phyloP scores from a whole-genome alignment of 2,329 filamentous ascomycete species.

The Penicillium sumatraense region DNA sequence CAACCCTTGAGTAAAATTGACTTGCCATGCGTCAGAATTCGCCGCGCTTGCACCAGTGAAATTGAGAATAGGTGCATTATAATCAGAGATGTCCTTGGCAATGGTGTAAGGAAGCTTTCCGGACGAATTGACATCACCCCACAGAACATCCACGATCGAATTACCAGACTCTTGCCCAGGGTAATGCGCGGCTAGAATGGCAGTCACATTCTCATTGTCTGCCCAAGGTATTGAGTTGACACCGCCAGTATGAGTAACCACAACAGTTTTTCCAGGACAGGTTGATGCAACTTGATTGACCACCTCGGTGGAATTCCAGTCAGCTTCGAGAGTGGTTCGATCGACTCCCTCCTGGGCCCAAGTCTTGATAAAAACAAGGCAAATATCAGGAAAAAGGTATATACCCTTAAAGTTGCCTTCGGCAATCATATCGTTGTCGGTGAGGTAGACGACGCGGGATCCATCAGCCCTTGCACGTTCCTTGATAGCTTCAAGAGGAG shows the following conservation, averaged over 20 bases:
- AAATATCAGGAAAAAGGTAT: background rate
- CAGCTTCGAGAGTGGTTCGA: slow-evolving; percentile 59
- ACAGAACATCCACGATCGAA: slow-evolving; percentile 17
- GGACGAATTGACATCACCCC: slow-evolving; percentile 14
- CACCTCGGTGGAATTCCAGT: slow-evolving; percentile 80
- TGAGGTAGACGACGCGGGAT: slow-evolving; percentile 25
- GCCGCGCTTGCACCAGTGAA: slow-evolving; percentile 1
- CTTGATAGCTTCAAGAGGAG: slow-evolving; percentile 35
- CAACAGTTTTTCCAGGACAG: slow-evolving; percentile 82
- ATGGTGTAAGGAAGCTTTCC: slow-evolving; percentile 15
- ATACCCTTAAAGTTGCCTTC: background rate
- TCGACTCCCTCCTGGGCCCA: slow-evolving; percentile 27
- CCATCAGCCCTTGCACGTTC: slow-evolving; percentile 25
- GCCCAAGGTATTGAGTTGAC: slow-evolving; percentile 55
- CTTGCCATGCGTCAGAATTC: slow-evolving; percentile 53
- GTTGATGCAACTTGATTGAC: slow-evolving; percentile 73
- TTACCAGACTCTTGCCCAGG: slow-evolving; percentile 18
- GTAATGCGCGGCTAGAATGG: slow-evolving; percentile 64
- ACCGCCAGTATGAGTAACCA: slow-evolving; percentile 83
- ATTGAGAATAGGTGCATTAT: background rate
- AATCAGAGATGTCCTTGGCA: background rate
- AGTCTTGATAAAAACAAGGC: background rate
- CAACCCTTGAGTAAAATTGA: slow-evolving; percentile 59
- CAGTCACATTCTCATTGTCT: slow-evolving; percentile 76
- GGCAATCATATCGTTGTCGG: slow-evolving; percentile 20